These are phyloP conservation scores for Calocybe indica DNA, from an alignment of 768 basidiomycete species.

Conservation along the genomic window DNA sequence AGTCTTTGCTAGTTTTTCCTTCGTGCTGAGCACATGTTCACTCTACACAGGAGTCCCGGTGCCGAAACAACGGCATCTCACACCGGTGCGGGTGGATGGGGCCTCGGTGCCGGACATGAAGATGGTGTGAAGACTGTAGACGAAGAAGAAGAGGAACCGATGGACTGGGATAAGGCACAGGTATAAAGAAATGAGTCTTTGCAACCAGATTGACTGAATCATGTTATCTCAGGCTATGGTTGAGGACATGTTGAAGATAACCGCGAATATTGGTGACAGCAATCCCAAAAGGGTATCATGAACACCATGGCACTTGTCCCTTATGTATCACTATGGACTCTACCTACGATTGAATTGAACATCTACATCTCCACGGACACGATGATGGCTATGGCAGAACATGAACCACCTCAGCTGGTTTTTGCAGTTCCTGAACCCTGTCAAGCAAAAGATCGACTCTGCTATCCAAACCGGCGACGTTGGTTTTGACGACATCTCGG, in stretches of 20 bases:
- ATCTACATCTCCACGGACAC: too few species aligned
- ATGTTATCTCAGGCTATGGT: conserved; percentile 36
- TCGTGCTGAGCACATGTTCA: not conserved
- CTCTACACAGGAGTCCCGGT: conserved; percentile 44
- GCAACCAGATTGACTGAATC: not conserved
- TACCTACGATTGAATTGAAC: too few species aligned
- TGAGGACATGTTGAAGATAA: conserved; percentile 56
- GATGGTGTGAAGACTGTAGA: conserved; percentile 39
- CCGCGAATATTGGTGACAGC: conserved; percentile 9
- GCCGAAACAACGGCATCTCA: conserved; percentile 30
- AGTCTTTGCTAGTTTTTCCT: not conserved
- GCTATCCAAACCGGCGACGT: conserved; percentile 65
- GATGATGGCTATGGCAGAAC: too few species aligned
- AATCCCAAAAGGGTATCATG: too few species aligned
- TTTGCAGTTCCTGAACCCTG: conserved; percentile 35
- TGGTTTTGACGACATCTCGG: conserved; percentile 59
- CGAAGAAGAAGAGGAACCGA: conserved; percentile 56
- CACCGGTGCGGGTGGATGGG: conserved; percentile 69
- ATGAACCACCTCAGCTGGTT: conserved; percentile 6
- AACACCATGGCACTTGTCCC: too few species aligned
- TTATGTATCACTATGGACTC: conserved; percentile 3
- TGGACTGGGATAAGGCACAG: conserved; percentile 72
- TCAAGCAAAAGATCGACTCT: conserved; percentile 35
- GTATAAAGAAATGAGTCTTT: conserved; percentile 19
- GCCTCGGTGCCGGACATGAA: conserved; percentile 56